Evolutionary conservation across 2,329 filamentous ascomycete genomes (phyloP).

Genomic region (Sclerotinia trifoliorum): DNA sequence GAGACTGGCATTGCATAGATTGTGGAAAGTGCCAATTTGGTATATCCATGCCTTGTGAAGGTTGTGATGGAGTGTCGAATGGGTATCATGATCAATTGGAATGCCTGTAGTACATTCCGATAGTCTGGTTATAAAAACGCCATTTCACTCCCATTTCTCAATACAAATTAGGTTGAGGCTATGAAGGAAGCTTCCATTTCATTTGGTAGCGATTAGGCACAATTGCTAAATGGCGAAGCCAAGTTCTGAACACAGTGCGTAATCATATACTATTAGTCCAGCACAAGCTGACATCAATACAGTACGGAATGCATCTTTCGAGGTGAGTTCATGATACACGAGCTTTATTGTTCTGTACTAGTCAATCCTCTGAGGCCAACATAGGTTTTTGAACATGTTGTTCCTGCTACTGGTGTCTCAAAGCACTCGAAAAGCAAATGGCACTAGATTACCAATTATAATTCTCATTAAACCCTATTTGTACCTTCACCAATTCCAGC

Average conservation of each 20-base stretch:
- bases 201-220: not conserved
- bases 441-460: not conserved
- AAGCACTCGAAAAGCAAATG: not conserved
- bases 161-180: not conserved
- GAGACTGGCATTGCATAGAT: conserved; percentile 13
- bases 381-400: not conserved
- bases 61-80: conserved; percentile 16
- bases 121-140: not conserved
- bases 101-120: not conserved
- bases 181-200: not conserved
- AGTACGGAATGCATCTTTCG: not conserved
- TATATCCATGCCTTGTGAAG: conserved; percentile 9
- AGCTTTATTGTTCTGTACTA: not conserved
- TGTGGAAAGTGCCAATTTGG: conserved; percentile 15
- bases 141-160: not conserved
- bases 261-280: not conserved
- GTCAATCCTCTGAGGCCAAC: not conserved
- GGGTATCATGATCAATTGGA: conserved; percentile 7
- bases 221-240: not conserved
- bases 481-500: not conserved
- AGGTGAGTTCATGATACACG: not conserved
- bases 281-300: not conserved
- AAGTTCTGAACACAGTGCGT: not conserved
- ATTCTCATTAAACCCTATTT: not conserved
- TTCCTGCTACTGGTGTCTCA: not conserved